phyloP scores from a whole-genome alignment of 768 basidiomycete genomes.

The Boletus tomentosulus region DNA sequence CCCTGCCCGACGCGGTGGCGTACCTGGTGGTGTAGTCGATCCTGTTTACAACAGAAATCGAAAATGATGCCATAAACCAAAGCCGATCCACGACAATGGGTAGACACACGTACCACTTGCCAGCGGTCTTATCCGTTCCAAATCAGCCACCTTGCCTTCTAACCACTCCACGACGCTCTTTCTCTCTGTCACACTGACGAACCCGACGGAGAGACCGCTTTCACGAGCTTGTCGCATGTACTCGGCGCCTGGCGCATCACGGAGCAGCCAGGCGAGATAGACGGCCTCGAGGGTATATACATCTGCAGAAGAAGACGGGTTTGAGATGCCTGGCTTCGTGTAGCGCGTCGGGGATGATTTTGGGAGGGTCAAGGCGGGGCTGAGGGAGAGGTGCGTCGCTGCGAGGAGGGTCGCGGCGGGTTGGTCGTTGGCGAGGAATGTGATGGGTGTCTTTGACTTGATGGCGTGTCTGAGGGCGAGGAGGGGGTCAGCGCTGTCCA shows the following conservation, averaged over 20 bases:
- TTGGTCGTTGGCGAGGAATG: conserved; percentile 38
- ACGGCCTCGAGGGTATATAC: conserved; percentile 80
- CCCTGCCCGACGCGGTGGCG: conserved; percentile 40
- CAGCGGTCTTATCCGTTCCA: conserved; percentile 24
- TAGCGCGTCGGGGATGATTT: conserved; percentile 79
- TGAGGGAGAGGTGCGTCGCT: conserved; percentile 66
- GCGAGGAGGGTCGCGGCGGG: conserved; percentile 45
- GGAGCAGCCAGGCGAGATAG: conserved; percentile 77
- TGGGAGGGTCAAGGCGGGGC: conserved; percentile 48
- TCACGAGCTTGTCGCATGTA: conserved; percentile 87
- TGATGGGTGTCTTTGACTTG: conserved; percentile 46
- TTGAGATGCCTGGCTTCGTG: conserved; percentile 52
- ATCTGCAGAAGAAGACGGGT: conserved; percentile 34
- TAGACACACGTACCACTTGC: conserved; percentile 15
- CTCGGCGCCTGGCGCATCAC: conserved; percentile 71
- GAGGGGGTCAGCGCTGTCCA: conserved; percentile 42
- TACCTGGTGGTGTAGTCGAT: conserved; percentile 60
- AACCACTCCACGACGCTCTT: conserved; percentile 86
- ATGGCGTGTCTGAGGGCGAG: conserved; percentile 60
- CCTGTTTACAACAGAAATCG: conserved; percentile 25
- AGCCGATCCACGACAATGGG: neutral
- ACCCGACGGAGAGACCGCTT: conserved; percentile 63
- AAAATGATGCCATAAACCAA: neutral
- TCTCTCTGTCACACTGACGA: conserved; percentile 85
- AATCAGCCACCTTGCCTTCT: conserved; percentile 44